Conservation (phyloP, 2,329 filamentous ascomycete species). For the Diaporthe destruens region DNA sequence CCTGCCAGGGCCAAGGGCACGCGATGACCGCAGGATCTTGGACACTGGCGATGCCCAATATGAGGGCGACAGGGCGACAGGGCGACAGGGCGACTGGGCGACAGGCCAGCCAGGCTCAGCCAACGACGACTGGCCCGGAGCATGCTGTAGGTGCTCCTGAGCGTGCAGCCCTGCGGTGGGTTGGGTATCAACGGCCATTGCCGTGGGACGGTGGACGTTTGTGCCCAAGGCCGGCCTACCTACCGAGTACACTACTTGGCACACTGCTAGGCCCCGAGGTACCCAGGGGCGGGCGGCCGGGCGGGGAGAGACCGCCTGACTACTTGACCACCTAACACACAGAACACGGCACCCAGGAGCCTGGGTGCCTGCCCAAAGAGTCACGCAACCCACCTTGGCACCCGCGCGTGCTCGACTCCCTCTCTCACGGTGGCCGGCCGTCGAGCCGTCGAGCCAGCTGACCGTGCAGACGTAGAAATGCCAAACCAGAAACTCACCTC, state of each 20-base stretch:
- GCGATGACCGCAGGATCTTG: constrained; percentile 5
- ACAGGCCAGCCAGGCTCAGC: neutral
- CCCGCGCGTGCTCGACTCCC: constrained; percentile 2
- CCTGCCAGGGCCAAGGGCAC: constrained; percentile 12
- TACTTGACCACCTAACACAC: neutral
- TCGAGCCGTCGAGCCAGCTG: neutral
- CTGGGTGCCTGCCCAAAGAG: neutral
- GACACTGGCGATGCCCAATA: neutral
- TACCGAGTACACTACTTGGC: too few species aligned
- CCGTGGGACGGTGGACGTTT: constrained; percentile 44
- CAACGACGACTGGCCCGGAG: constrained; percentile 48
- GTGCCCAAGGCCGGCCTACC: constrained; percentile 48
- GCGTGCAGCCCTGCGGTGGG: constrained; percentile 46
- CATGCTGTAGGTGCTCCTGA: constrained; percentile 23
- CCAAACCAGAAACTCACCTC: neutral
- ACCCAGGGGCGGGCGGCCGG: neutral
- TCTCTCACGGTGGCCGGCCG: neutral
- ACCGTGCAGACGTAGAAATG: neutral
- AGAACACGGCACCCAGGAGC: neutral
- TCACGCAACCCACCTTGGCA: constrained; percentile 11
- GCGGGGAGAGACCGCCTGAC: neutral
- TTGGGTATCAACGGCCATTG: constrained; percentile 51
- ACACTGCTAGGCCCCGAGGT: neutral
- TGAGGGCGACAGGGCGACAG: neutral
- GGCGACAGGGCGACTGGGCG: too few species aligned